A percentile compares a stretch with the other conserved stretches of the same genome.
phyloP scores from a whole-genome alignment of 805 yeast genomes.

The Lipomyces chichibuensis region DNA sequence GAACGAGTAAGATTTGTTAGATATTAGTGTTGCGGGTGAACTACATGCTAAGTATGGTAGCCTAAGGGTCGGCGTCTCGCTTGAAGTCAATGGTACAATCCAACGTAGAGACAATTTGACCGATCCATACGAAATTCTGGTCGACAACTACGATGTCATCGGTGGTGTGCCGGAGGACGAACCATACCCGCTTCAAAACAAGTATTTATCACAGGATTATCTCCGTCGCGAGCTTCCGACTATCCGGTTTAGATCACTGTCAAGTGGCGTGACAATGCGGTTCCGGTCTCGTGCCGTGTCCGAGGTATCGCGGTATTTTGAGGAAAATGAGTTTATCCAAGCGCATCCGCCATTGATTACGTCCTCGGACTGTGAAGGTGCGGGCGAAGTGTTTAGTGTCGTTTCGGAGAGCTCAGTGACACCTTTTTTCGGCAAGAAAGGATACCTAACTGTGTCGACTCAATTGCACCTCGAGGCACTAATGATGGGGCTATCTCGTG shows the following conservation, averaged over 20 bases:
- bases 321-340: conserved; percentile 59
- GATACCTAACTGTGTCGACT: conserved; percentile 85
- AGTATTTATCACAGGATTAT: conserved; percentile 64
- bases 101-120: conserved; percentile 28
- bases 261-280: conserved; percentile 67
- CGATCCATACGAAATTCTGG: conserved; percentile 53
- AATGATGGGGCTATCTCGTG: conserved; percentile 72
- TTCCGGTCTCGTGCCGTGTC: conserved; percentile 70
- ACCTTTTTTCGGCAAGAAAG: conserved; percentile 63
- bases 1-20: conserved; percentile 11
- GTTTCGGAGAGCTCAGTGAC: conserved; percentile 34
- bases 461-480: conserved; percentile 88
- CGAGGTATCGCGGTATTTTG: conserved; percentile 58
- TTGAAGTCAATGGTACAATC: conserved; percentile 20
- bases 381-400: conserved; percentile 83
- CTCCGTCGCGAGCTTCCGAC: conserved; percentile 70
- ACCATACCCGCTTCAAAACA: conserved; percentile 80
- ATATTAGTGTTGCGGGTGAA: background rate
- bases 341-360: conserved; percentile 88
- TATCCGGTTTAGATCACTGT: conserved; percentile 70
- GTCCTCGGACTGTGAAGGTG: conserved; percentile 94
- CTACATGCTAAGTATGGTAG: conserved; percentile 24
- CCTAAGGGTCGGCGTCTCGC: conserved; percentile 38
- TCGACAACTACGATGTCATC: conserved; percentile 49
- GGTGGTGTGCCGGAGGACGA: conserved; percentile 57